Base-by-base conservation (phyloP, 2,329 filamentous ascomycete species). In the Anisogramma anomala region DNA sequence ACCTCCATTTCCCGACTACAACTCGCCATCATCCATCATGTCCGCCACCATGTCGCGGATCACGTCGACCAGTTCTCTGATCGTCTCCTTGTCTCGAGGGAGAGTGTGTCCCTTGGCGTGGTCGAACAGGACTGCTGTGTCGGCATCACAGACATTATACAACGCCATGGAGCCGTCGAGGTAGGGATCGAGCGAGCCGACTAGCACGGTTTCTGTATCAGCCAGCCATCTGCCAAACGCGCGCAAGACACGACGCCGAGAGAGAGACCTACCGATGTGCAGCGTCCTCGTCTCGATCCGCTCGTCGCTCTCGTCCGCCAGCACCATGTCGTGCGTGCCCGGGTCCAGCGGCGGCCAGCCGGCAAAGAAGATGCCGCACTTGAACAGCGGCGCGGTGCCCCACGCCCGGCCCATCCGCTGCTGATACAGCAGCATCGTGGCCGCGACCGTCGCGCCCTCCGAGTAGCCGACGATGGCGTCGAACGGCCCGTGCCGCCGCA, bases 51-150 rank as follows among this genome's bases (percentile, higher is more conserved):
- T 53, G 20, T 57, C 55, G 25, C 64, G 58, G 17, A 67, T 61
- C 6, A 66, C 62, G 39, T 66, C 60, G 6, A 62, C 62, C 11
- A 72, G 54, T 48, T 72, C 68, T 47, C 61, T 61, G 40, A 71
- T 61, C 0, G 67, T 68, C 11, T 59, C 60, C 40, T 61, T 62
- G 41, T 74, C 70, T 46, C 73, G 61, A 0, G 77, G 76, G 4
- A 80, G 59, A 0, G 72, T 78, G 52, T 81, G 77, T 0, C 76
- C 77, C 50, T 78, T 78, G 4, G 73, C 76, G 47, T 79, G 74
- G 49, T 81, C 76, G 46, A 79, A 79, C n/a, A 80, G 62, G 25
- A 67, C 63, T 0, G 74, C 74, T 1, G 60, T 68, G 43, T 79
- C 74, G 0, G 66, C 67, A 34, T 79, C 71, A 48, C 75, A 81